A percentile compares a stretch with the other conserved stretches of the same genome.
Conservation (phyloP, 371 early-diverging fungal species). For the Capniomyces stellatus region DNA sequence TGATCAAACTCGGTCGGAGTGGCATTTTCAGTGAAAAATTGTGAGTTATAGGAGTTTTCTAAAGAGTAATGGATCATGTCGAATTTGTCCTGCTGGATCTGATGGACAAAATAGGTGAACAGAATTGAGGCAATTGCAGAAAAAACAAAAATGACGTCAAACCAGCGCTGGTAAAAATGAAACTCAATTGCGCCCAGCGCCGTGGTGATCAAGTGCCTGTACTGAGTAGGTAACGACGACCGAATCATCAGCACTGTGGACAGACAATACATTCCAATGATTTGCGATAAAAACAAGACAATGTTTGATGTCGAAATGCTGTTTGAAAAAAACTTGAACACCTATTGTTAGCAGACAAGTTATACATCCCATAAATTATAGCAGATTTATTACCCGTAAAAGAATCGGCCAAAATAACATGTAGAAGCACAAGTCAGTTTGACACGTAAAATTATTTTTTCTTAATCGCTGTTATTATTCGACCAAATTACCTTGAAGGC, state of each 20-base stretch:
- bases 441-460: too few species aligned
- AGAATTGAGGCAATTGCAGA: conserved; percentile 42
- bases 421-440: too few species aligned
- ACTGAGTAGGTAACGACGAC: conserved; percentile 61
- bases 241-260: conserved; percentile 81
- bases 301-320: conserved; percentile 46
- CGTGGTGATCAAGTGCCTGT: conserved; percentile 58
- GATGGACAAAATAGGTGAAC: conserved; percentile 50
- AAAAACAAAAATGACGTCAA: conserved; percentile 77
- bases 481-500: conserved; percentile 37
- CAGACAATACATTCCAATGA: conserved; percentile 86
- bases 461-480: too few species aligned
- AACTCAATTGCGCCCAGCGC: conserved; percentile 61
- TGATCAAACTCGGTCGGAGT: too few species aligned
- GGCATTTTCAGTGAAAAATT: background rate
- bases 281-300: conserved; percentile 59
- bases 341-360: conserved; percentile 10
- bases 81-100: conserved; percentile 29
- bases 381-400: conserved; percentile 12
- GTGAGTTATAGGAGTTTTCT: background rate
- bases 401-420: background rate
- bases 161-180: conserved; percentile 81
- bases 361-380: background rate
- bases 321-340: conserved; percentile 41
- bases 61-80: conserved; percentile 14